Base-by-base conservation (phyloP, 306 rosid genomes). In the Cicer arietinum region DNA sequence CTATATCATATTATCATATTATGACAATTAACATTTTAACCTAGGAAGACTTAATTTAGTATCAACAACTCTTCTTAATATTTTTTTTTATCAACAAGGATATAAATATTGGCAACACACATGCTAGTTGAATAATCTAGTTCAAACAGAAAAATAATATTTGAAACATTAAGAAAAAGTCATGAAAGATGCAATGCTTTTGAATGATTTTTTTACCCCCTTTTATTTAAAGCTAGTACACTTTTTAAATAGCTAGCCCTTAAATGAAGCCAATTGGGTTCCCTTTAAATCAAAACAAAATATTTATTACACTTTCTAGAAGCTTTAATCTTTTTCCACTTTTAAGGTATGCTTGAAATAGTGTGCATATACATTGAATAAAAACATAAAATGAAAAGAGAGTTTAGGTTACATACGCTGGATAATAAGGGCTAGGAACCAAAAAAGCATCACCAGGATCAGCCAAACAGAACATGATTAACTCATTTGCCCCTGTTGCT, bases 401-500 rank as follows among this genome's bases (percentile, higher is more conserved):
- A 83, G 75, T 80, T 18, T 77, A 63, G 75, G 82, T 18, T 77
- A 63, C 92, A 45, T 86, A 94, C 99, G 92, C 97, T 79, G 99
- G 95, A 86, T 94, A 94, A 73, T 80, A 94, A 67, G 99, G 99
- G 14, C 92, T 80, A 7, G 99, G 99, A 63, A 92, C 88, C 39
- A 94, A 81, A 77, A 94, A 94, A 67, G 95, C 97, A 16, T 94
- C 99, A 13, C 95, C 96, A 1, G 90, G 95, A 84, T 94, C 72
- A 7, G 96, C 99, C 83, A 94, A 76, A 77, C 99, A 94, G 75
- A 94, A 94, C 81, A 89, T 92, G 51, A 94, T 58, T 58, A 83
- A 69, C 71, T 94, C 99, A 53, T 90, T 91, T 6, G 97, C 99
- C 0, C 99, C 99, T 2, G 99, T 94, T 7, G 99, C 99, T 20